Percentiles rank a stretch among this genome's conserved stretches.
phyloP scores from a whole-genome alignment of 2,329 filamentous ascomycete species.

The Bimuria novae-zelandiae region DNA sequence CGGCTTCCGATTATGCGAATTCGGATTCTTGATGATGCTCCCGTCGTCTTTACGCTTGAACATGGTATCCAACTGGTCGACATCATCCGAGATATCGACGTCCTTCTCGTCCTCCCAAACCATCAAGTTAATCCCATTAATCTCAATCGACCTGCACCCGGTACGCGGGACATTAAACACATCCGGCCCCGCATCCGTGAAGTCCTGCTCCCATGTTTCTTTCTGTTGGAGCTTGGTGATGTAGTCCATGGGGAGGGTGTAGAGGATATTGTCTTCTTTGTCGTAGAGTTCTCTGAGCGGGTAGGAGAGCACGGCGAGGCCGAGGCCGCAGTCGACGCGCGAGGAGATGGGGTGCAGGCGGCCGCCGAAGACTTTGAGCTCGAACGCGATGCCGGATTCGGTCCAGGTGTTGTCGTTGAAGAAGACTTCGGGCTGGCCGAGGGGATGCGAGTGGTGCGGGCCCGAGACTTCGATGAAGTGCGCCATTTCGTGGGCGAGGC shows the following conservation, averaged over 20 bases:
- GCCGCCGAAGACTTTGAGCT: constrained; percentile 46
- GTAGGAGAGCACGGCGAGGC: constrained; percentile 43
- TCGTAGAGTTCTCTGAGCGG: constrained; percentile 44
- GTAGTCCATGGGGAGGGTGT: constrained; percentile 47
- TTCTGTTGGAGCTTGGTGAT: constrained; percentile 45
- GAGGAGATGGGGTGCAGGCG: constrained; percentile 45
- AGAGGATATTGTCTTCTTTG: constrained; percentile 44
- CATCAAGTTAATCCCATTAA: constrained; percentile 46
- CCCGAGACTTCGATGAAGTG: constrained; percentile 48
- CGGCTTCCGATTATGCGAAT: constrained; percentile 38
- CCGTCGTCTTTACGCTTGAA: constrained; percentile 46
- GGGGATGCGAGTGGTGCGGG: constrained; percentile 41
- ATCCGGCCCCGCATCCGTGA: constrained; percentile 23
- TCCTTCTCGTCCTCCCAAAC: constrained; percentile 48
- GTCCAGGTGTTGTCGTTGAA: constrained; percentile 48
- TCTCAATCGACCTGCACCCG: constrained; percentile 42
- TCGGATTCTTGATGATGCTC: constrained; percentile 44
- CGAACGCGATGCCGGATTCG: constrained; percentile 47
- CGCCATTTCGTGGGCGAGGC: constrained; percentile 46
- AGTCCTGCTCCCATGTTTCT: constrained; percentile 45
- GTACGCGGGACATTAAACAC: constrained; percentile 46
- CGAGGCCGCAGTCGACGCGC: constrained; percentile 46
- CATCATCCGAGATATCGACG: constrained; percentile 44
- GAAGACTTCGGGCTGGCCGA: constrained; percentile 45
- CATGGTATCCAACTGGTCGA: constrained; percentile 41